Conservation (phyloP, 2,329 filamentous ascomycete species). For the Chrysoporthe deuterocubensis region DNA sequence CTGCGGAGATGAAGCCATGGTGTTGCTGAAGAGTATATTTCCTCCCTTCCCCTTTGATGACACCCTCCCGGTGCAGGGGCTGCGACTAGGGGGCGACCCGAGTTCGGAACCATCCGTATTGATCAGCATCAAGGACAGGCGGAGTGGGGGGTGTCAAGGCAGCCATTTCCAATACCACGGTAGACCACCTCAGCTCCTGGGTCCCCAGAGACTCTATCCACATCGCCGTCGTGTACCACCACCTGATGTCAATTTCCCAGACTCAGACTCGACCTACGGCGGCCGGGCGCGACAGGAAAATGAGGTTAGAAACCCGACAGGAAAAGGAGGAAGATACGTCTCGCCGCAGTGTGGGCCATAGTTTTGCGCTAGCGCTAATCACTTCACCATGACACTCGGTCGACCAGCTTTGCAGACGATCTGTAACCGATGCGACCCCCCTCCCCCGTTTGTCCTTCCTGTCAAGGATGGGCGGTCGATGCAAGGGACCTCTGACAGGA, state of each 20-base stretch:
- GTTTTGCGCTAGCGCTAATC: neutral
- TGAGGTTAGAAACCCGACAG: neutral
- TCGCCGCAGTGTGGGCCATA: neutral
- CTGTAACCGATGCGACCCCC: constrained; percentile 3
- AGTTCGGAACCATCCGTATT: constrained; percentile 4
- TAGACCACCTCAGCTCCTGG: neutral
- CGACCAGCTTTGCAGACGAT: neutral
- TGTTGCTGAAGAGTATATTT: neutral
- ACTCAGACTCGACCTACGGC: no score
- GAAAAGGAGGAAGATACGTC: no score
- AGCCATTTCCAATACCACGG: neutral
- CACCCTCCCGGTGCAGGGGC: neutral
- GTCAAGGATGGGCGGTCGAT: neutral
- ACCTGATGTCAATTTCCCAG: no score
- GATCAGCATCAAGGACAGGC: neutral
- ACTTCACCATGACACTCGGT: neutral
- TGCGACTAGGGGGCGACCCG: neutral
- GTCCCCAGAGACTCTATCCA: neutral
- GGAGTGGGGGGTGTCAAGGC: neutral
- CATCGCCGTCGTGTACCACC: no score
- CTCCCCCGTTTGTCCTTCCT: neutral
- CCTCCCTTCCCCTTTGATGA: neutral
- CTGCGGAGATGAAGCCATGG: neutral
- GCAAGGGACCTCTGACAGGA: neutral
- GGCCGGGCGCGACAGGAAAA: neutral